Percentiles rank a stretch among this genome's conserved stretches.
These are phyloP conservation scores for Podochytrium sp. DNA, from an alignment of 192 early-diverging fungal genomes.

Conservation along the genomic window DNA sequence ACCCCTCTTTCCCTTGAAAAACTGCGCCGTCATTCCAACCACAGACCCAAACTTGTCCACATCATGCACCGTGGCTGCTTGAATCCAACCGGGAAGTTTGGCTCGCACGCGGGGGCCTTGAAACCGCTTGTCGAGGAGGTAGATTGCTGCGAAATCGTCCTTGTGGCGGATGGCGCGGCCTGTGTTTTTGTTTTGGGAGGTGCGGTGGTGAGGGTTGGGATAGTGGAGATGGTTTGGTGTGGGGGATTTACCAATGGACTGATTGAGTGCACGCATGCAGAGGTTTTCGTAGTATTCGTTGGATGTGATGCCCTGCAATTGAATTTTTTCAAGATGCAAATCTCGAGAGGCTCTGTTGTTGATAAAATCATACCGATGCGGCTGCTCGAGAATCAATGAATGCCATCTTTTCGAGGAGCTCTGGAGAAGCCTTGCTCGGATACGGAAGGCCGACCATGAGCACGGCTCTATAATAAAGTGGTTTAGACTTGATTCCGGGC, in stretches of 20 bases:
- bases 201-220: too few species aligned
- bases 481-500: slow-evolving; percentile 31
- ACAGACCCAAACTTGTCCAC: slow-evolving; percentile 31
- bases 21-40: slow-evolving; percentile 24
- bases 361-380: not conserved
- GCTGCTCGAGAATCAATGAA: slow-evolving; percentile 51
- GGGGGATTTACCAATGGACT: slow-evolving; percentile 68
- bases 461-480: too few species aligned
- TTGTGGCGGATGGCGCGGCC: slow-evolving; percentile 92
- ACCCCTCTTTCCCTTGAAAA: not conserved
- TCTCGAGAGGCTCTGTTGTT: not conserved
- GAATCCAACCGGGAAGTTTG: slow-evolving; percentile 81
- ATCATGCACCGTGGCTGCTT: slow-evolving; percentile 40
- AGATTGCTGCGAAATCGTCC: slow-evolving; percentile 83
- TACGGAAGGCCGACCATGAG: slow-evolving; percentile 91
- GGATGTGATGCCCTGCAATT: slow-evolving; percentile 24
- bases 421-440: slow-evolving; percentile 75
- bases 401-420: slow-evolving; percentile 75
- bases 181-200: slow-evolving; percentile 6
- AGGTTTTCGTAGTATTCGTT: slow-evolving; percentile 86
- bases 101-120: slow-evolving; percentile 47
- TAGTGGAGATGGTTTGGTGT: not conserved
- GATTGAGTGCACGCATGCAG: slow-evolving; percentile 93
- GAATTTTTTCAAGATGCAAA: not conserved
- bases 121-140: slow-evolving; percentile 81